Percentiles rank a stretch among this genome's conserved stretches.
Evolutionary conservation across 2,329 filamentous ascomycete genomes (phyloP).

Genomic region (Neobulgaria alba): DNA sequence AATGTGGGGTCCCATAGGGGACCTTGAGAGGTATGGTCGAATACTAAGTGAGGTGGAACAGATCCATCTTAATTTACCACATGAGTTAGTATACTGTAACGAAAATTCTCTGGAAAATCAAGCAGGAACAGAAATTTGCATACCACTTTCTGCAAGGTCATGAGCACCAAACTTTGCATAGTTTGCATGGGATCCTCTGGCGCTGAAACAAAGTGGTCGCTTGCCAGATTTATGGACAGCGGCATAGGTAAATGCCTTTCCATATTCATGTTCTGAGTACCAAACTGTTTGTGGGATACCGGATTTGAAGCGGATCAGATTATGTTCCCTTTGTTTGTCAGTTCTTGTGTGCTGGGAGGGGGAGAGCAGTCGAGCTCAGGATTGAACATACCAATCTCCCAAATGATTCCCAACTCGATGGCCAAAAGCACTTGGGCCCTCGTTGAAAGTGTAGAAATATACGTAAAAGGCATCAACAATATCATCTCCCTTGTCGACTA

Average conservation of each 20-base stretch:
- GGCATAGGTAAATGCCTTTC: constrained; percentile 76
- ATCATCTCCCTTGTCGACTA: constrained; percentile 55
- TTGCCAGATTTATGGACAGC: constrained; percentile 76
- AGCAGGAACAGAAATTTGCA: constrained; percentile 44
- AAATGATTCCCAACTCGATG: constrained; percentile 37
- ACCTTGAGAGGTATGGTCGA: constrained; percentile 56
- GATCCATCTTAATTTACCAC: constrained; percentile 30
- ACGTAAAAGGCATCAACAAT: constrained; percentile 23
- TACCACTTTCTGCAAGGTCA: constrained; percentile 55
- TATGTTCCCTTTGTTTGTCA: constrained; percentile 54
- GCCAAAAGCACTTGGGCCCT: constrained; percentile 14
- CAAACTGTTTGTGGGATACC: constrained; percentile 76
- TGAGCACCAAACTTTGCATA: constrained; percentile 57
- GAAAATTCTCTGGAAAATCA: too few species aligned
- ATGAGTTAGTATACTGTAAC: neutral
- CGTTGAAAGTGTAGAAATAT: constrained; percentile 25
- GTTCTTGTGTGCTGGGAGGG: neutral
- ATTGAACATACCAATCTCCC: constrained; percentile 42
- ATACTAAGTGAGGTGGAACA: constrained; percentile 38
- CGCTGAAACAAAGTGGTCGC: constrained; percentile 58
- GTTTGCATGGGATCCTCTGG: constrained; percentile 61
- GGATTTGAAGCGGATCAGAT: constrained; percentile 77
- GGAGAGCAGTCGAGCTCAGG: neutral
- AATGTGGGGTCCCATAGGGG: constrained; percentile 59
- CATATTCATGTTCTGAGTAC: constrained; percentile 83